Percentiles rank a stretch among this genome's conserved stretches.
Conservation (phyloP, 495 filamentous ascomycete genomes). For the Hyaloscypha bicolor region DNA sequence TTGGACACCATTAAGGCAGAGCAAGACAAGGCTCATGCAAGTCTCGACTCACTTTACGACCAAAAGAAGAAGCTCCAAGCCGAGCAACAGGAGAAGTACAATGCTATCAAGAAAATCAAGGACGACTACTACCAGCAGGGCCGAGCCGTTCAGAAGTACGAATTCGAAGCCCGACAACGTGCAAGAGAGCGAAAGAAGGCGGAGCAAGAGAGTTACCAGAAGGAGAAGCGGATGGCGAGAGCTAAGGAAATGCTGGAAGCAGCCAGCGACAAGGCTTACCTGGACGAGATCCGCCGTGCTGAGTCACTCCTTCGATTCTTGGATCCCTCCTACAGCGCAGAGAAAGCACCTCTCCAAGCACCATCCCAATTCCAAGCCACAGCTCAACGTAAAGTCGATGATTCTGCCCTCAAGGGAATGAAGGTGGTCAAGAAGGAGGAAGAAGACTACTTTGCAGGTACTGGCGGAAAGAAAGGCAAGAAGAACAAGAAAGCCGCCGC, state of each 20-base stretch:
- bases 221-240: constrained; percentile 76
- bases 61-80: constrained; percentile 79
- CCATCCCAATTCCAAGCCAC: constrained; percentile 73
- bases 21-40: constrained; percentile 85
- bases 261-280: constrained; percentile 84
- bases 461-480: constrained; percentile 88
- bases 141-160: constrained; percentile 77
- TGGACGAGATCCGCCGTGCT: constrained; percentile 86
- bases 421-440: constrained; percentile 79
- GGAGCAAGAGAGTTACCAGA: constrained; percentile 74
- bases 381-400: constrained; percentile 80
- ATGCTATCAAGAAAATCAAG: constrained; percentile 77
- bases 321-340: constrained; percentile 73
- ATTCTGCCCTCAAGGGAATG: constrained; percentile 74
- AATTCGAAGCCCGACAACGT: constrained; percentile 68
- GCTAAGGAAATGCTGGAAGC: constrained; percentile 87
- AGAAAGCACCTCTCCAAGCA: constrained; percentile 60
- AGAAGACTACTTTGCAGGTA: constrained; percentile 83
- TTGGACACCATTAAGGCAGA: constrained; percentile 86
- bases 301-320: constrained; percentile 87
- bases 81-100: constrained; percentile 83
- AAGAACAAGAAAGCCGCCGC: constrained; percentile 68
- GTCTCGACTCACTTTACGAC: constrained; percentile 83
- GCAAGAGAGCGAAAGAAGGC: constrained; percentile 71
- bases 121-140: constrained; percentile 79